phyloP scores from a whole-genome alignment of 1,284 basidiomycete genomes.

The Heliocybe sulcata region DNA sequence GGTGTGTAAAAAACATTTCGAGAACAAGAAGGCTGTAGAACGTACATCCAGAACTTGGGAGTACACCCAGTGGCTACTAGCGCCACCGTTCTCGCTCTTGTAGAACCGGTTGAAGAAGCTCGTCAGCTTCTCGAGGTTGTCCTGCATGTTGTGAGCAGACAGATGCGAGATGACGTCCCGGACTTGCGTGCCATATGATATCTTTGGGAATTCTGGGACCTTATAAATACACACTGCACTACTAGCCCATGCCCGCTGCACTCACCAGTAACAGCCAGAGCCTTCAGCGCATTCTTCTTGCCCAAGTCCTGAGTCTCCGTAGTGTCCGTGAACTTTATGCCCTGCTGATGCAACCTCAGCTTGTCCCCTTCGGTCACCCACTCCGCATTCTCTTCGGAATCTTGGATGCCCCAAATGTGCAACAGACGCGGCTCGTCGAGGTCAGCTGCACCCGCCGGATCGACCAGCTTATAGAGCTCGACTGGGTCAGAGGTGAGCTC shows the following conservation, averaged over 20 bases:
- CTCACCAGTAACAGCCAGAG: background rate
- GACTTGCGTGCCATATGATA: slow-evolving; percentile 37
- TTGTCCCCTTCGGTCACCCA: slow-evolving; percentile 20
- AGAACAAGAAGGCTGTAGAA: background rate
- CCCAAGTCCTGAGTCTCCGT: slow-evolving; percentile 6
- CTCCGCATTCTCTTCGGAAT: background rate
- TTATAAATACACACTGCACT: too few species aligned
- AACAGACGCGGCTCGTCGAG: slow-evolving; percentile 15
- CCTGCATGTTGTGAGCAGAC: slow-evolving; percentile 60
- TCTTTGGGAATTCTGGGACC: slow-evolving; percentile 12
- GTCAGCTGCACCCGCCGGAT: slow-evolving; percentile 9
- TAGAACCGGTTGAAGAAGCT: slow-evolving; percentile 44
- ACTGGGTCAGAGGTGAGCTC: slow-evolving; percentile 9
- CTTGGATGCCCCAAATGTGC: slow-evolving; percentile 7
- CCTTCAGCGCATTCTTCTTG: background rate
- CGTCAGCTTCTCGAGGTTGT: slow-evolving; percentile 68
- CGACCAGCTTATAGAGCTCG: slow-evolving; percentile 10
- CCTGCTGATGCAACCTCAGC: slow-evolving; percentile 11
- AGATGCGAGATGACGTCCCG: slow-evolving; percentile 56
- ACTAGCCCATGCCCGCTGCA: background rate
- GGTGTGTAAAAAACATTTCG: too few species aligned
- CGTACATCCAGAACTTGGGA: slow-evolving; percentile 62
- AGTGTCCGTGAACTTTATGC: slow-evolving; percentile 12
- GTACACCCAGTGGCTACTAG: slow-evolving; percentile 83
- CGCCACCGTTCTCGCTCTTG: slow-evolving; percentile 54